Evolutionary conservation across 176 grass and related monocot genomes (phyloP).

Genomic region (Triticum aestivum): DNA sequence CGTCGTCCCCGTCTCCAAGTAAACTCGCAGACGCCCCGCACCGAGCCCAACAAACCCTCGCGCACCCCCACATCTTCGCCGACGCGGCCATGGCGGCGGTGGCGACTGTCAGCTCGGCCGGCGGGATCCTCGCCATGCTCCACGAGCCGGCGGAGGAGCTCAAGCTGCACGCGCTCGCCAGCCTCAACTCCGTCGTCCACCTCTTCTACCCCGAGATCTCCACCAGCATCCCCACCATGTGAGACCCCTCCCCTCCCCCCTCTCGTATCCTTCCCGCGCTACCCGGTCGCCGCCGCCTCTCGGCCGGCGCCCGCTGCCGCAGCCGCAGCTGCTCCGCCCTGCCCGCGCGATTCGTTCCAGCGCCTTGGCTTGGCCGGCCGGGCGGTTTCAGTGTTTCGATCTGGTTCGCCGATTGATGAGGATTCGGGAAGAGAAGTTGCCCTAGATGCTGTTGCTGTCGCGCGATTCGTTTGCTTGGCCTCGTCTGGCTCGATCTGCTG

Average conservation of each 20-base stretch:
- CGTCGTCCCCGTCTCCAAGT: slow-evolving; percentile 43
- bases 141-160: slow-evolving; percentile 81
- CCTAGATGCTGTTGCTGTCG: background rate
- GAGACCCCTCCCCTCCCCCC: slow-evolving; percentile 15
- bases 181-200: slow-evolving; percentile 87
- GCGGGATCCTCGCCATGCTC: slow-evolving; percentile 92
- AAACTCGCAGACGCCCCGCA: slow-evolving; percentile 30
- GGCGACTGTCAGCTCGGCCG: slow-evolving; percentile 85
- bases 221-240: slow-evolving; percentile 92
- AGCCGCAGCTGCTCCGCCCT: background rate
- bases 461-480: background rate
- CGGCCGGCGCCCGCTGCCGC: background rate
- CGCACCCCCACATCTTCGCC: background rate
- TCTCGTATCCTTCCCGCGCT: background rate
- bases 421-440: background rate
- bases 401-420: background rate
- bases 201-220: slow-evolving; percentile 99
- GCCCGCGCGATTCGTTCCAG: slow-evolving; percentile 21
- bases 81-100: slow-evolving; percentile 47
- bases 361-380: background rate
- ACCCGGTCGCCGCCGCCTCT: background rate
- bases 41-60: slow-evolving; percentile 31
- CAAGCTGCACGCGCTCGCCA: slow-evolving; percentile 86
- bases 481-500: slow-evolving; percentile 29
- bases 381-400: background rate